Conservation (phyloP, 208 protist species). For the Wallacemonas sp. region DNA sequence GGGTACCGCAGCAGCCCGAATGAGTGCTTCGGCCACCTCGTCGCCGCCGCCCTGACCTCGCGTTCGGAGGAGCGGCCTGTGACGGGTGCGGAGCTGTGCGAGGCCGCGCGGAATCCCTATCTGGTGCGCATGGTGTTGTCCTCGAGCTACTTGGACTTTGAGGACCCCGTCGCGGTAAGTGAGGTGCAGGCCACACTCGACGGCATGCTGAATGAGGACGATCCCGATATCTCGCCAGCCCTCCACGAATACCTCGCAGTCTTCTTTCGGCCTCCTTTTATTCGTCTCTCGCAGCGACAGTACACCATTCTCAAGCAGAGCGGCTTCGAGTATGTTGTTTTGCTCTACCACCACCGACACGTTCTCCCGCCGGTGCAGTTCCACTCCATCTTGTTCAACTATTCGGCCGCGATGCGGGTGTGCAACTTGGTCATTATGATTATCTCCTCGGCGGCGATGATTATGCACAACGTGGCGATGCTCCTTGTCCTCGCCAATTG, state of each 20-base stretch:
- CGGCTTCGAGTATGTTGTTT: slow-evolving; percentile 81
- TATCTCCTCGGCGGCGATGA: slow-evolving; percentile 27
- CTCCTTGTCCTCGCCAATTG: slow-evolving; percentile 42
- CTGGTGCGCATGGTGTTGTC: slow-evolving; percentile 72
- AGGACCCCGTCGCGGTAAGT: slow-evolving; percentile 45
- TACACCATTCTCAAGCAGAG: slow-evolving; percentile 62
- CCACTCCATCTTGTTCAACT: slow-evolving; percentile 48
- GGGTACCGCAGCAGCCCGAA: slow-evolving; percentile 66
- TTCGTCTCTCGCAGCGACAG: slow-evolving; percentile 52
- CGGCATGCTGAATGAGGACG: slow-evolving; percentile 34
- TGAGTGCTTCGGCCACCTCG: slow-evolving; percentile 74
- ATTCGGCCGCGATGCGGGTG: slow-evolving; percentile 30
- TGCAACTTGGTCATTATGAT: slow-evolving; percentile 54
- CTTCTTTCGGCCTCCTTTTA: slow-evolving; percentile 62
- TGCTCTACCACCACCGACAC: slow-evolving; percentile 68
- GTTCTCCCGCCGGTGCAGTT: slow-evolving; percentile 45
- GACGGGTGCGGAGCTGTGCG: slow-evolving; percentile 56
- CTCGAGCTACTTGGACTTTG: slow-evolving; percentile 43
- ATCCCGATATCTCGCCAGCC: slow-evolving; percentile 34
- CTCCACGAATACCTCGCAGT: slow-evolving; percentile 72
- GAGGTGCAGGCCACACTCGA: slow-evolving; percentile 71
- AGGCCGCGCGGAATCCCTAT: slow-evolving; percentile 61
- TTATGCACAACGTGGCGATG: slow-evolving; percentile 37
- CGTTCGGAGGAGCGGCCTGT: slow-evolving; percentile 57
- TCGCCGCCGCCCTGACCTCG: slow-evolving; percentile 69